Conservation (phyloP, 1,284 basidiomycete genomes). For the Exobasidium cylindrosporum region DNA sequence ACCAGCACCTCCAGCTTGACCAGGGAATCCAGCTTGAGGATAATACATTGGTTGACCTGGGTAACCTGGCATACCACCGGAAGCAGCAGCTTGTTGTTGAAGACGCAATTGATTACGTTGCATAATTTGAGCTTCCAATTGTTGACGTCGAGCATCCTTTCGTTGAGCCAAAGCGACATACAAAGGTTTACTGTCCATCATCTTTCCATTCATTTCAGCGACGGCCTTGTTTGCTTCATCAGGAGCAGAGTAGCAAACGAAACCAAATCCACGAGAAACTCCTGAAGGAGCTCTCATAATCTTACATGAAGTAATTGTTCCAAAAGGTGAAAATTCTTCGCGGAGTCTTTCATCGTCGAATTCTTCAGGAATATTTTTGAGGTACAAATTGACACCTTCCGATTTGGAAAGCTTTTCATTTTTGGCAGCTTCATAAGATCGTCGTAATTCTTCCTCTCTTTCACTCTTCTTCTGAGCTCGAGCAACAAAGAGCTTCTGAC, state of each 20-base stretch:
- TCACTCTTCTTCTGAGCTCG: constrained; percentile 99
- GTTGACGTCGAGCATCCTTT: constrained; percentile 95
- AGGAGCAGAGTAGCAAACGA: constrained; percentile 97
- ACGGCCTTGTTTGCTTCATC: constrained; percentile 99
- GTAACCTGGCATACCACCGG: constrained; percentile 52
- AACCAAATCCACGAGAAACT: constrained; percentile 92
- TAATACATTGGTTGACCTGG: constrained; percentile 54
- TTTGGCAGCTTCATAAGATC: constrained; percentile 87
- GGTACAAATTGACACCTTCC: constrained; percentile 97
- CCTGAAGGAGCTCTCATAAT: constrained; percentile 86
- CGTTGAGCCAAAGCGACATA: constrained; percentile 99
- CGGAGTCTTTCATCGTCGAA: constrained; percentile 56
- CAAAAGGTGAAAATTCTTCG: constrained; percentile 86
- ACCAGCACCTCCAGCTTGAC: constrained; percentile 39
- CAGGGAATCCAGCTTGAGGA: constrained; percentile 52
- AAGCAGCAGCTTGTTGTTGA: constrained; percentile 52
- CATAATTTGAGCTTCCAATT: constrained; percentile 83
- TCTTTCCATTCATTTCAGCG: constrained; percentile 99
- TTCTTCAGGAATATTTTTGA: constrained; percentile 74
- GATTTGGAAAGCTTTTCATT: constrained; percentile 98
- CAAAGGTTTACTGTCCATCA: constrained; percentile 96
- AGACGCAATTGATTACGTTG: constrained; percentile 56
- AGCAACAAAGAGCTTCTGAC: constrained; percentile 89
- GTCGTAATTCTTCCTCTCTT: constrained; percentile 93
- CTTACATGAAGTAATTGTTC: constrained; percentile 96